Evolutionary conservation across 768 basidiomycete species (phyloP), one percentile per base, ranked within the genome.

Genomic region (Fomitopsis serialis): DNA sequence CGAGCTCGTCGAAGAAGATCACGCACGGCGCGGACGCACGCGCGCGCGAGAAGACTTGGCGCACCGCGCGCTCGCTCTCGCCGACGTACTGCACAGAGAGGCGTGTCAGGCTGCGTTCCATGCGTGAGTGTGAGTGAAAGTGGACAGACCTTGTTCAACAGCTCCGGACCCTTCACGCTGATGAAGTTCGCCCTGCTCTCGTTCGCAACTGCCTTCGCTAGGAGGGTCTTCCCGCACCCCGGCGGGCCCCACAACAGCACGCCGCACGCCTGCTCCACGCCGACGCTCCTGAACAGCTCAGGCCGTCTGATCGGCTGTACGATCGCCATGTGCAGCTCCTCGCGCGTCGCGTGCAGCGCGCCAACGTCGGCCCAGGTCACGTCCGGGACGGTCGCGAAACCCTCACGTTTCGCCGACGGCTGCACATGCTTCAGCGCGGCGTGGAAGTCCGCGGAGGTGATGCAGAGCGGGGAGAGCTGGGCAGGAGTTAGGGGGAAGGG

Each of bases 181-280:
- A 99, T 98, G 63, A 99, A 98, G 69, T 94, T 98, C 12, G 97
- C 97, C 58, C 82, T 75, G 50, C 87, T 90, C 72, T 98, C 97
- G 66, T 94, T 98, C 9, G 97, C 97, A 4, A 98, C 96, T 0
- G 96, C 97, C 66, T 98, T 98, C 0, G 97, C 97, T n/a, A 99
- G 74, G 25, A 99, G 66, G 0, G 97, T 99, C 72, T 98, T 99
- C 4, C 97, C 97, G 65, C 96, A 98, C 10, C 97, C 97, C 0
- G 97, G 96, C 23, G 97, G 97, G 27, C 97, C 97, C 97, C 97
- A 98, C n/a, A 98, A 71, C 32, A 98, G 72, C 2, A 98, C 97
- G 0, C 96, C 97, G 63, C 92, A 94, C 0, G 92, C 84, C 0
- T 92, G 90, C 27, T 86, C 84, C 57, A 99, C 93, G 6, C 97